Conservation (phyloP, 352 stramenopile genomes). For the Phytophthora aleatoria region DNA sequence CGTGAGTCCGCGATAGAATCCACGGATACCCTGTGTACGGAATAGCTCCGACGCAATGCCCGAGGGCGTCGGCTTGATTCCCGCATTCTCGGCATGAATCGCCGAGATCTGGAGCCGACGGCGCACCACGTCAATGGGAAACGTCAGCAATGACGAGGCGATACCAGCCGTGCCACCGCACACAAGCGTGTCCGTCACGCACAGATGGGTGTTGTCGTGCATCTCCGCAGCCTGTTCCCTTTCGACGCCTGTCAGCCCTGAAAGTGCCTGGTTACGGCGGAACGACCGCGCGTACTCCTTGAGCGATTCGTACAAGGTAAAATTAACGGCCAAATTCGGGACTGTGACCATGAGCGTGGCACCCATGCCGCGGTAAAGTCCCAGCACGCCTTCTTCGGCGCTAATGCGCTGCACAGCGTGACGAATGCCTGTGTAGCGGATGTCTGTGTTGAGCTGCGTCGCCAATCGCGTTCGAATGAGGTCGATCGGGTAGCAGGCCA, state of each 20-base stretch:
- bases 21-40: conserved; percentile 67
- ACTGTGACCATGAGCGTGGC: conserved; percentile 95
- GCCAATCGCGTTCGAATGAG: conserved; percentile 94
- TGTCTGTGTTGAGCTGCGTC: conserved; percentile 92
- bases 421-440: conserved; percentile 90
- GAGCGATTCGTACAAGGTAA: conserved; percentile 94
- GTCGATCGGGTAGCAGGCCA: conserved; percentile 97
- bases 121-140: conserved; percentile 95
- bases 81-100: conserved; percentile 71
- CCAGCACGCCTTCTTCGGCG: conserved; percentile 83
- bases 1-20: conserved; percentile 90
- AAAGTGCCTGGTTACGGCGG: conserved; percentile 46
- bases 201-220: conserved; percentile 39
- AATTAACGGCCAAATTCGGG: conserved; percentile 96
- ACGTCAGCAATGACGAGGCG: conserved; percentile 93
- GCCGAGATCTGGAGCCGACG: conserved; percentile 95
- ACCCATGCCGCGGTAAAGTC: conserved; percentile 93
- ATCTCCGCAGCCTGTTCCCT: conserved; percentile 31
- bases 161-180: conserved; percentile 92
- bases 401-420: conserved; percentile 94
- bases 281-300: conserved; percentile 91
- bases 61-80: conserved; percentile 70
- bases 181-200: conserved; percentile 87
- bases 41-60: conserved; percentile 81
- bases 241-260: conserved; percentile 35